phyloP scores from a whole-genome alignment of 495 filamentous ascomycete genomes.

The Hyaloscypha bicolor region DNA sequence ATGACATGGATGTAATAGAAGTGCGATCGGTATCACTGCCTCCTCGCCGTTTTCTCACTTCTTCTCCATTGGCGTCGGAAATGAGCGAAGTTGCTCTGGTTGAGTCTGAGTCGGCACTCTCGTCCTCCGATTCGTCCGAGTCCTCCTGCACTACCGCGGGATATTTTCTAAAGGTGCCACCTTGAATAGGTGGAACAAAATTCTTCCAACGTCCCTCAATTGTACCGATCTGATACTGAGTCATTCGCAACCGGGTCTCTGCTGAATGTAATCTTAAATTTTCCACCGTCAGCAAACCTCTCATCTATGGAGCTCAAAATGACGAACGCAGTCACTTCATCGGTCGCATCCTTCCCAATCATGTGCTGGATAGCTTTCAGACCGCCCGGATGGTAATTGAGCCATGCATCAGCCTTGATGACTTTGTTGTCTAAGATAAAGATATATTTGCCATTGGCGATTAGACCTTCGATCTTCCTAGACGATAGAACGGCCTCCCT shows the following conservation, averaged over 20 bases:
- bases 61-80: no score
- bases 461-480: conserved; percentile 68
- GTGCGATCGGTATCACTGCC: conserved; percentile 30
- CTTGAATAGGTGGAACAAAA: conserved; percentile 89
- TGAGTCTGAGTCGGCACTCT: background rate
- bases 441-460: conserved; percentile 77
- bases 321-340: conserved; percentile 81
- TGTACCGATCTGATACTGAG: conserved; percentile 24
- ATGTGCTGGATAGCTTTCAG: conserved; percentile 89
- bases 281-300: background rate
- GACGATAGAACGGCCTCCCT: background rate
- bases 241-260: conserved; percentile 75
- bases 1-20: background rate
- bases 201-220: conserved; percentile 81
- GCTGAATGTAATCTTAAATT: conserved; percentile 72
- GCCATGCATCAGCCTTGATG: conserved; percentile 81
- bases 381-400: conserved; percentile 88
- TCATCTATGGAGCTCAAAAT: conserved; percentile 37
- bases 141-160: background rate
- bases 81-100: background rate
- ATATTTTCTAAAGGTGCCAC: conserved; percentile 73
- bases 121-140: background rate
- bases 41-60: no score
- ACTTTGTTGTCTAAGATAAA: conserved; percentile 79
- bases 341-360: conserved; percentile 93